phyloP scores from a whole-genome alignment of 2,329 filamentous ascomycete species.

The Chaetomium strumarium region DNA sequence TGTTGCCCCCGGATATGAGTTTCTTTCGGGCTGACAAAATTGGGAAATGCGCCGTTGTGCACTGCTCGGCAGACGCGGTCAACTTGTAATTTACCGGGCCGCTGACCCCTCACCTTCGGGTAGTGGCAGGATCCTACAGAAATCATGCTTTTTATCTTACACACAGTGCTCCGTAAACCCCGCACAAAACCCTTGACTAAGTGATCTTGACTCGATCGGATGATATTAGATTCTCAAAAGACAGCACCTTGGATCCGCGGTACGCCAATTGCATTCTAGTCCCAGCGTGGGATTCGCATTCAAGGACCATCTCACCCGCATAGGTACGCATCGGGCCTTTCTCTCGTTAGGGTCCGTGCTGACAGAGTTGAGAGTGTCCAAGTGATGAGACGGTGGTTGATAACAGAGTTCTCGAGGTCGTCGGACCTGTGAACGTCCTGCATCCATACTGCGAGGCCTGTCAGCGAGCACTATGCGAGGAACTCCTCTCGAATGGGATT shows the following conservation, averaged over 20 bases:
- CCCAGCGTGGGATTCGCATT: not conserved
- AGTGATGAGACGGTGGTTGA: not conserved
- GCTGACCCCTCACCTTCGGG: slow-evolving; percentile 4
- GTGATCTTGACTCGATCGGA: not conserved
- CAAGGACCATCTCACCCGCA: slow-evolving; percentile 7
- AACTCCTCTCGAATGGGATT: too few species aligned
- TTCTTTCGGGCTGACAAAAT: not conserved
- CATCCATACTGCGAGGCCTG: too few species aligned
- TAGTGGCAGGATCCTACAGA: not conserved
- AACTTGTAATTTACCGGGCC: slow-evolving; percentile 5
- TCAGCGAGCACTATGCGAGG: slow-evolving; percentile 2
- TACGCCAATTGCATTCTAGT: slow-evolving; percentile 5
- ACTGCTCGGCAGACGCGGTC: slow-evolving; percentile 5
- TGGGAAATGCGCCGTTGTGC: not conserved
- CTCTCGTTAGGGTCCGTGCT: slow-evolving; percentile 19
- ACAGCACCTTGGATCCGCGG: not conserved
- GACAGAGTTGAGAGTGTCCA: slow-evolving; percentile 4
- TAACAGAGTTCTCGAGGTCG: not conserved
- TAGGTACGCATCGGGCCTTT: slow-evolving; percentile 16
- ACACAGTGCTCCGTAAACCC: too few species aligned
- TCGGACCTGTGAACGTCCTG: not conserved
- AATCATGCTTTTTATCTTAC: not conserved
- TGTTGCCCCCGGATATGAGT: too few species aligned
- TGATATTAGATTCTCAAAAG: not conserved
- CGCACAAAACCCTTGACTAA: not conserved